A percentile compares a stretch with the other conserved stretches of the same genome.
Evolutionary conservation across 2,329 filamentous ascomycete genomes (phyloP).

Genomic region (Aureobasidium melanogenum): DNA sequence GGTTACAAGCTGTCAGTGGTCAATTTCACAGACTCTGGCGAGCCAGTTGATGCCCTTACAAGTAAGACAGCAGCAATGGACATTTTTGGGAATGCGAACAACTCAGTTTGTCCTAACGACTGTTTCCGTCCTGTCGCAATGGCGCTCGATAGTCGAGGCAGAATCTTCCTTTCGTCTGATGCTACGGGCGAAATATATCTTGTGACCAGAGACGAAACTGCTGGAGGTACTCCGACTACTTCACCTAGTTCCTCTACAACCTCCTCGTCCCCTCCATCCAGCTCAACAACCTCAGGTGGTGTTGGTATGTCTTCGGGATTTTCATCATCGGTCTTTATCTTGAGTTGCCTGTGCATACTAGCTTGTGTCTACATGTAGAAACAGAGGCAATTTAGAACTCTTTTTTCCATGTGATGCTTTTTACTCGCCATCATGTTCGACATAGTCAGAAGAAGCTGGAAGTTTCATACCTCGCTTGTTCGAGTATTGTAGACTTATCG

Average conservation of each 20-base stretch:
- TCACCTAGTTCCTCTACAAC: neutral
- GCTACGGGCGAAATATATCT: constrained; percentile 58
- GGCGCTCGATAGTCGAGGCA: constrained; percentile 39
- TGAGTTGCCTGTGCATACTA: neutral
- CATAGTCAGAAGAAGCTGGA: no score
- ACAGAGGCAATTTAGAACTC: neutral
- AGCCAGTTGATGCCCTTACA: constrained; percentile 33
- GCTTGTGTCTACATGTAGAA: neutral
- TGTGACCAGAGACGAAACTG: neutral
- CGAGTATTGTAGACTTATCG: no score
- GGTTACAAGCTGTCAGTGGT: constrained; percentile 45
- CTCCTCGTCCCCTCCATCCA: neutral
- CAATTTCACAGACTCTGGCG: constrained; percentile 35
- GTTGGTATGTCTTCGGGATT: neutral
- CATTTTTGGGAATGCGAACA: constrained; percentile 48
- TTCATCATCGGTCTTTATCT: neutral
- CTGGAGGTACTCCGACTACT: neutral
- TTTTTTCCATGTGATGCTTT: no score
- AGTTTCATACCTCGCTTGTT: no score
- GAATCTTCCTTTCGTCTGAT: constrained; percentile 56
- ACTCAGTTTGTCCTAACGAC: constrained; percentile 42
- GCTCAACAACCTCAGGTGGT: neutral
- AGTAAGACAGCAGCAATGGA: constrained; percentile 40
- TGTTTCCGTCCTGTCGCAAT: constrained; percentile 59
- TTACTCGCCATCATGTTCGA: no score